These are phyloP conservation scores for Eimeria necatrix DNA, from an alignment of 169 alveolate species.

Conservation along the genomic window DNA sequence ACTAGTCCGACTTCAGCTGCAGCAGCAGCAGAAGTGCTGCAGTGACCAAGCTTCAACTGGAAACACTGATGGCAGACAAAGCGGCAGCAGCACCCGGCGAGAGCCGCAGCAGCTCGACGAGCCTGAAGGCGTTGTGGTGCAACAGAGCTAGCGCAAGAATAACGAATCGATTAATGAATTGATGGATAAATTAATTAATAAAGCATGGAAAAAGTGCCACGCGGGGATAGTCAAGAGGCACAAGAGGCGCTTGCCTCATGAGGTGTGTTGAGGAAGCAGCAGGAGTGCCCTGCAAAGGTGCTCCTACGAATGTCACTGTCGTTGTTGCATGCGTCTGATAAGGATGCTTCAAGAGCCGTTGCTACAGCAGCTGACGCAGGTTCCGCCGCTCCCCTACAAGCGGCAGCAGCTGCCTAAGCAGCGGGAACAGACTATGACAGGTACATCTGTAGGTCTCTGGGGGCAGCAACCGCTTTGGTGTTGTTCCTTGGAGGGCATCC, in stretches of 20 bases:
- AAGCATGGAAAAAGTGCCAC: too few species aligned
- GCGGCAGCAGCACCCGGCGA: slow-evolving; percentile 63
- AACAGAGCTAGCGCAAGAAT: background rate
- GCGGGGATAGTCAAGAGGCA: too few species aligned
- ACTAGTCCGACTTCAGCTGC: background rate
- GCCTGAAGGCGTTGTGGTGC: background rate
- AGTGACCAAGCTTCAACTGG: slow-evolving; percentile 63
- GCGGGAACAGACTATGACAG: background rate
- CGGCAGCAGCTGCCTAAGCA: background rate
- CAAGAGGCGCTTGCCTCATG: too few species aligned
- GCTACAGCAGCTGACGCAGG: slow-evolving; percentile 16
- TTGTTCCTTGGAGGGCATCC: background rate
- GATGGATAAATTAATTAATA: too few species aligned
- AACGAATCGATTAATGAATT: too few species aligned
- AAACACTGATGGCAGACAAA: slow-evolving; percentile 21
- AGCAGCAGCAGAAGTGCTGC: slow-evolving; percentile 58
- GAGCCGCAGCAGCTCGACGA: background rate
- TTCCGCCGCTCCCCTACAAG: background rate
- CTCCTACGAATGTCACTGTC: too few species aligned
- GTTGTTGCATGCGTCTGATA: too few species aligned
- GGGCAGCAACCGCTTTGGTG: background rate
- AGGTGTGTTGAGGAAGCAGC: too few species aligned
- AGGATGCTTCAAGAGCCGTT: background rate
- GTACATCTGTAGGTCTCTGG: background rate
- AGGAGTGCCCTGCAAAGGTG: too few species aligned